phyloP scores from a whole-genome alignment of 805 yeast species.

The Saturnispora bothae region DNA sequence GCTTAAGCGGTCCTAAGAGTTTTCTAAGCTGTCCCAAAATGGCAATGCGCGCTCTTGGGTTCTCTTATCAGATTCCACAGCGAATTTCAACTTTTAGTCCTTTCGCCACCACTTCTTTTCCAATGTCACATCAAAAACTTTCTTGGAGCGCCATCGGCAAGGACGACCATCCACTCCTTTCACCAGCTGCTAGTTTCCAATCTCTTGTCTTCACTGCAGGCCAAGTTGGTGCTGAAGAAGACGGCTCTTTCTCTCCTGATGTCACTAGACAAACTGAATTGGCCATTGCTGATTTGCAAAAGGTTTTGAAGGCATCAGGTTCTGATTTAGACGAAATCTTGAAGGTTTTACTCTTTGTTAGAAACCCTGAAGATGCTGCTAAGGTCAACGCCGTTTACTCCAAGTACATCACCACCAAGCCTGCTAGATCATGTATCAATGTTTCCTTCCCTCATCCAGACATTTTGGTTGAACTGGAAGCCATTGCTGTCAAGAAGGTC shows the following conservation, averaged over 20 bases:
- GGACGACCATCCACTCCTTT: slow-evolving; percentile 10
- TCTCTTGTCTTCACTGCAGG: slow-evolving; percentile 23
- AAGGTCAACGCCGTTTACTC: slow-evolving; percentile 37
- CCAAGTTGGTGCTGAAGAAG: slow-evolving; percentile 20
- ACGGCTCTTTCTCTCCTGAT: slow-evolving; percentile 32
- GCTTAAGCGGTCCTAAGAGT: background rate
- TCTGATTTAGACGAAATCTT: slow-evolving; percentile 35
- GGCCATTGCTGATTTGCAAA: slow-evolving; percentile 35
- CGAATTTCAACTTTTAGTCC: background rate
- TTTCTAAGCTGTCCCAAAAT: background rate
- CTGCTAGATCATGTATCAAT: slow-evolving; percentile 44
- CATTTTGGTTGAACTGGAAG: slow-evolving; percentile 44
- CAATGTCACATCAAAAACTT: slow-evolving; percentile 1
- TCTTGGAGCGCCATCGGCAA: slow-evolving; percentile 6
- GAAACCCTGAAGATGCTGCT: slow-evolving; percentile 32
- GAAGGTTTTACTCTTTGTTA: slow-evolving; percentile 41
- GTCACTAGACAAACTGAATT: slow-evolving; percentile 36
- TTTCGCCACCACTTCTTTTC: background rate
- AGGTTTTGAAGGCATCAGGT: slow-evolving; percentile 34
- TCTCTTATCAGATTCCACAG: too few relatives aligned
- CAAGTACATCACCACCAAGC: slow-evolving; percentile 35
- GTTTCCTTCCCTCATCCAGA: slow-evolving; percentile 41
- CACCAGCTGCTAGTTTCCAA: slow-evolving; percentile 14
- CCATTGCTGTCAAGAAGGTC: slow-evolving; percentile 26
- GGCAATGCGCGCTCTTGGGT: slow-evolving; percentile 1